Evolutionary conservation across 805 yeast species (phyloP).

Genomic region (Candida ortonii): DNA sequence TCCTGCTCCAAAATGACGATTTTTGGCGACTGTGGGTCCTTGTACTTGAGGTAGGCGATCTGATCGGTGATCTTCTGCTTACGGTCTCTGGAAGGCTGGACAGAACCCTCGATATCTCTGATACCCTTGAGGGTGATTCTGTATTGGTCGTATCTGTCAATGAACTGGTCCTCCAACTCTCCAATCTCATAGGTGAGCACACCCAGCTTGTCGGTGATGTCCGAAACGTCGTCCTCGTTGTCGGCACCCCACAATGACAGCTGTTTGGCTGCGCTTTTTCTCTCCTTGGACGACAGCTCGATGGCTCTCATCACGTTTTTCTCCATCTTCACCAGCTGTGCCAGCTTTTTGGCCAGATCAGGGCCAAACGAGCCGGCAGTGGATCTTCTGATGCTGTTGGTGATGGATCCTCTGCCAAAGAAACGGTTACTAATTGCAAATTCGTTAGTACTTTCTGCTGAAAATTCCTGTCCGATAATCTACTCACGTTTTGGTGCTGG

Average conservation of each 20-base stretch:
- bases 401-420: conserved; percentile 78
- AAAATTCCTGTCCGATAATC: background rate
- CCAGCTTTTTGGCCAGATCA: conserved; percentile 69
- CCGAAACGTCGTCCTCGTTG: conserved; percentile 82
- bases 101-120: conserved; percentile 82
- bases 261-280: conserved; percentile 80
- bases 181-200: conserved; percentile 79
- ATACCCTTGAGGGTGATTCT: conserved; percentile 77
- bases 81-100: conserved; percentile 85
- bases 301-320: conserved; percentile 77
- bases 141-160: conserved; percentile 83
- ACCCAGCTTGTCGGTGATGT: conserved; percentile 84
- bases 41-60: conserved; percentile 79
- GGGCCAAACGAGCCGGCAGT: conserved; percentile 82
- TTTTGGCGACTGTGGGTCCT: conserved; percentile 82
- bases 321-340: conserved; percentile 75
- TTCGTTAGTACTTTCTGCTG: background rate
- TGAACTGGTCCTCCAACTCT: conserved; percentile 83
- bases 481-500: conserved; percentile 66
- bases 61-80: conserved; percentile 82
- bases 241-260: conserved; percentile 84
- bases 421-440: conserved; percentile 42
- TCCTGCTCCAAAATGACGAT: conserved; percentile 82
- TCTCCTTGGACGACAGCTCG: conserved; percentile 73
- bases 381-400: conserved; percentile 50